These are phyloP conservation scores for Priceomyces fermenticarens DNA, from an alignment of 805 yeast species.

Conservation along the genomic window DNA sequence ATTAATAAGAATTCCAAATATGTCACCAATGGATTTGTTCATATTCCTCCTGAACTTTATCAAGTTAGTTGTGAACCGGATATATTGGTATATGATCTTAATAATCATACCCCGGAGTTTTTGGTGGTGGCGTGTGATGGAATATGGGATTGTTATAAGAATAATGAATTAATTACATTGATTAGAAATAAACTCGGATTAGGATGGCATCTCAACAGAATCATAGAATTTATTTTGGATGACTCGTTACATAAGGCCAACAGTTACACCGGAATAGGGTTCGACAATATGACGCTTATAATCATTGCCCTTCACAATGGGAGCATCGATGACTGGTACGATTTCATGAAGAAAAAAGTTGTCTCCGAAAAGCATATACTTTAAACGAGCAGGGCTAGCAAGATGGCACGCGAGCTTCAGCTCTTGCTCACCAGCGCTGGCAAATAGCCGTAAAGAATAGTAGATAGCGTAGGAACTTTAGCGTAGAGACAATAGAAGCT, in stretches of 20 bases:
- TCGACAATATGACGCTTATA: constrained; percentile 79
- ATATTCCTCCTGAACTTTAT: constrained; percentile 41
- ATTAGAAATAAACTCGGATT: constrained; percentile 56
- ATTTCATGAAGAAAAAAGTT: constrained; percentile 43
- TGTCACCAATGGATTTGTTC: constrained; percentile 25
- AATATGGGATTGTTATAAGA: constrained; percentile 50
- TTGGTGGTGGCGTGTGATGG: constrained; percentile 45
- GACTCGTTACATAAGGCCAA: constrained; percentile 69
- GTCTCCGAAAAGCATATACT: constrained; percentile 16
- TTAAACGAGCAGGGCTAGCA: too few relatives aligned
- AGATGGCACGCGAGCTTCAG: background rate
- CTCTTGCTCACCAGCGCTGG: background rate
- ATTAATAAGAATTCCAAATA: constrained; percentile 19
- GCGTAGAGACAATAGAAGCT: too few relatives aligned
- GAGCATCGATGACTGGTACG: constrained; percentile 57
- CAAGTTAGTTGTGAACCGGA: constrained; percentile 46
- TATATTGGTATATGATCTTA: constrained; percentile 33
- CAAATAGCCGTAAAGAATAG: too few relatives aligned
- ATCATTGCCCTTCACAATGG: constrained; percentile 56
- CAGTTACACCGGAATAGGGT: constrained; percentile 74
- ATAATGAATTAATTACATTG: constrained; percentile 49
- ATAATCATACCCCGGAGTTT: constrained; percentile 28
- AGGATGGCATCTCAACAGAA: constrained; percentile 58
- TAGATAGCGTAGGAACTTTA: too few relatives aligned
- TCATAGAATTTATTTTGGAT: constrained; percentile 58